Base-by-base conservation (phyloP, 2,329 filamentous ascomycete genomes). In the Ophiocordyceps robertsii region DNA sequence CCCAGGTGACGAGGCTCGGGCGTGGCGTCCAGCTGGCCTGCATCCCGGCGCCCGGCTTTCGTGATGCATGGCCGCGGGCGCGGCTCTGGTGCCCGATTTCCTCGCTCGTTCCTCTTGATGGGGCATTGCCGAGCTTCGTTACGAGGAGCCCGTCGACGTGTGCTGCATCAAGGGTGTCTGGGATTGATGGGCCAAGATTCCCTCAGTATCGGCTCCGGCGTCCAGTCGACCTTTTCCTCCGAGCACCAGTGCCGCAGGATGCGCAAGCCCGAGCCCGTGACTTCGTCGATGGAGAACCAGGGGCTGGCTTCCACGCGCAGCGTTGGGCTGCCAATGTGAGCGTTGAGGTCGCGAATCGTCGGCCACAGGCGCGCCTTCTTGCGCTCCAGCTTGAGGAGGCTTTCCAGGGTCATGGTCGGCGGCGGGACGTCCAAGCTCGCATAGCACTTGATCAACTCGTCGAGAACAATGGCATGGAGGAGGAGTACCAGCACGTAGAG, bases 271-370 rank as follows among this genome's bases (percentile, higher is more conserved):
- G 56, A 53, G 8, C 56, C 51, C 12, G 65, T 63, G 7, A 64
- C 58, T 13, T 71, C 68, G 43, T 72, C 66, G 10, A 70, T 55
- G 3, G 57, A 58, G 9, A 62, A 63, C 67, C 69, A 70, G 0
- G 65, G 63, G 1, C 52, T 49, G 16, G 66, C 53, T 17, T 56
- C 52, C 21, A 59, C 57, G 36, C 52, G 62, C 21, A 59, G 44
- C 13, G 47, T 41, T 2, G 56, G 42, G 41, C 53, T 54, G 6
- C 56, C 52, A 12, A 64, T 57, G 29, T 49, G 47, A 3, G 55
- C 47, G 19, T 56, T 52, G 17, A 53, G 51, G 4, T 67, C 63
- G 17, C 57, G 56, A 24, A 59, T 49, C 16, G 46, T 44, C 1
- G 49, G 47, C 57, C 58, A 61, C 21, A 54, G 47, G 11, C 49